Conservation (phyloP, 164 flowering plant species). For the Amborella trichopoda region DNA sequence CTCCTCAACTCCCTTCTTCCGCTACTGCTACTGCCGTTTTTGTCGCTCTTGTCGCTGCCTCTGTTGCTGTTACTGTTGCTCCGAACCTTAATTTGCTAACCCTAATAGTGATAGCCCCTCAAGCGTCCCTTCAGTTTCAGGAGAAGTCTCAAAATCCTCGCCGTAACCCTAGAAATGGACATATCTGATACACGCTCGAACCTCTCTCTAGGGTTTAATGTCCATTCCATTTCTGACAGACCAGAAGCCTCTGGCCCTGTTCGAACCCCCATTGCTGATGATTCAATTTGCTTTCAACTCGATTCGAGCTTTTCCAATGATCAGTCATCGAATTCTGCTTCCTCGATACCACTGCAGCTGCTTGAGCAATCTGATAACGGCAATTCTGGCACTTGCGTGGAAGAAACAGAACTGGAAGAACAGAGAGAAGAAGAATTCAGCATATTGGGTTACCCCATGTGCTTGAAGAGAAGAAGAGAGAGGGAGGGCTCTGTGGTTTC, state of each 20-base stretch:
- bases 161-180: constrained; percentile 26
- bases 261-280: constrained; percentile 17
- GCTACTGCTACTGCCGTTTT: too few relatives aligned
- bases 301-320: too few relatives aligned
- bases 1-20: too few relatives aligned
- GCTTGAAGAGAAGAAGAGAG: constrained; percentile 39
- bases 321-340: constrained; percentile 11
- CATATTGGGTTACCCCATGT: constrained; percentile 55
- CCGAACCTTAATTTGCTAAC: neutral
- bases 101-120: too few relatives aligned
- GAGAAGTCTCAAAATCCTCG: neutral
- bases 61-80: constrained; percentile 18
- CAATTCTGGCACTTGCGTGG: constrained; percentile 12
- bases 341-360: constrained; percentile 30
- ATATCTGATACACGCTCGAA: constrained; percentile 23
- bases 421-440: constrained; percentile 42
- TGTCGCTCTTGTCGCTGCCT: constrained; percentile 5
- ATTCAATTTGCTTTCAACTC: constrained; percentile 29
- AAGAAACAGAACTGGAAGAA: constrained; percentile 6
- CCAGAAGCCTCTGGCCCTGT: neutral
- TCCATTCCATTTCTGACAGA: constrained; percentile 20
- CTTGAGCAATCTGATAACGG: constrained; percentile 19
- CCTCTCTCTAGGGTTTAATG: constrained; percentile 32
- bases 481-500: constrained; percentile 3
- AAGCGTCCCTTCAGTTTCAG: neutral